phyloP scores from a whole-genome alignment of 768 basidiomycete genomes.

The Leccinellum rugosiceps region DNA sequence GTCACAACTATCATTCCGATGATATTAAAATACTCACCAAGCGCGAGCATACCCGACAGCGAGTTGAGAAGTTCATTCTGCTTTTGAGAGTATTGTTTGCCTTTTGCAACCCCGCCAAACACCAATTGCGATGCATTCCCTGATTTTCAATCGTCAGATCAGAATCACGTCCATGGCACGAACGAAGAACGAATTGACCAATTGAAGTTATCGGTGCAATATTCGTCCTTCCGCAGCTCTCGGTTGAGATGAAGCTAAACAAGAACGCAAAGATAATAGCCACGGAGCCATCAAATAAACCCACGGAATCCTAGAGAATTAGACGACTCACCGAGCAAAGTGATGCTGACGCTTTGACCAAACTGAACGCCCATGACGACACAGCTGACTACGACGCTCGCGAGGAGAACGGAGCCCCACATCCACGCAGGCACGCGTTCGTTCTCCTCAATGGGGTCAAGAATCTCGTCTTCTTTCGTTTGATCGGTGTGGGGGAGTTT shows the following conservation, averaged over 20 bases:
- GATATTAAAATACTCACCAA: background rate
- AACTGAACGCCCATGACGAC: background rate
- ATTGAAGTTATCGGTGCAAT: background rate
- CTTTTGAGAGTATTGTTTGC: background rate
- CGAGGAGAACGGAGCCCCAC: background rate
- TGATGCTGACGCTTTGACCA: background rate
- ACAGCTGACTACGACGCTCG: background rate
- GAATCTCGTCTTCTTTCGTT: background rate
- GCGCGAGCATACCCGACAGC: background rate
- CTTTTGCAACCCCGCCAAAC: background rate
- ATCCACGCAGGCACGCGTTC: background rate
- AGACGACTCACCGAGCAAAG: background rate
- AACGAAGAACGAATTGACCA: background rate
- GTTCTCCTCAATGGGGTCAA: background rate
- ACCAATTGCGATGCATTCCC: background rate
- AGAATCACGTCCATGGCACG: background rate
- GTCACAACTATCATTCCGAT: background rate
- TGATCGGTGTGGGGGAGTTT: background rate
- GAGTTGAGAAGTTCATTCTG: background rate
- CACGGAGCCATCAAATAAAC: background rate
- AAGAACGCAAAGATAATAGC: background rate
- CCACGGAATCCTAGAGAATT: no score
- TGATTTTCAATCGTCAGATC: background rate
- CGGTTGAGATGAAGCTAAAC: background rate
- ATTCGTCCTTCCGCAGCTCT: background rate